These are phyloP conservation scores for Phialocephala subalpina DNA, from an alignment of 2,329 filamentous ascomycete species.

Conservation along the genomic window DNA sequence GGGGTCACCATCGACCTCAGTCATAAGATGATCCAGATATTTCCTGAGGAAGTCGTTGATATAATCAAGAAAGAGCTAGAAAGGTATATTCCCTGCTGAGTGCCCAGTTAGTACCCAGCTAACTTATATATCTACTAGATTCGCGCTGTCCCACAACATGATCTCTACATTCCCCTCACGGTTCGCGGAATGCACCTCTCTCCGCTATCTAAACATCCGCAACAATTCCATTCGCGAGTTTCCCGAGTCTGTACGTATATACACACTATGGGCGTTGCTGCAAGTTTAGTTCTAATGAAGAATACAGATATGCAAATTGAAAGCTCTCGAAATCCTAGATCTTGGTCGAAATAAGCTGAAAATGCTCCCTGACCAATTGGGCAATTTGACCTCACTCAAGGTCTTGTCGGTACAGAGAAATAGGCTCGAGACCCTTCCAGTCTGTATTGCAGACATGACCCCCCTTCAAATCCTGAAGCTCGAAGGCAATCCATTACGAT, in stretches of 20 bases:
- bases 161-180: constrained; percentile 73
- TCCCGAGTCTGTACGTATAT: constrained; percentile 64
- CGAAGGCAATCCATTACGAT: constrained; percentile 84
- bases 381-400: constrained; percentile 83
- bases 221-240: constrained; percentile 77
- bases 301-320: constrained; percentile 80
- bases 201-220: constrained; percentile 82
- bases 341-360: constrained; percentile 87
- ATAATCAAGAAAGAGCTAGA: constrained; percentile 47
- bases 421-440: constrained; percentile 82
- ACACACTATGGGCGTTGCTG: background rate
- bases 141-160: constrained; percentile 84
- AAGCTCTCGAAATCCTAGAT: constrained; percentile 90
- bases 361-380: constrained; percentile 79
- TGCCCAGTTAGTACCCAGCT: constrained; percentile 31
- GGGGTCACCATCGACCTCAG: constrained; percentile 83
- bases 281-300: constrained; percentile 24
- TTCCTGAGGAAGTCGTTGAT: constrained; percentile 47
- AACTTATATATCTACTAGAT: constrained; percentile 53
- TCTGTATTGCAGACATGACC: constrained; percentile 87
- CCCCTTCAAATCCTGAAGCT: constrained; percentile 90
- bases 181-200: constrained; percentile 78
- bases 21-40: constrained; percentile 71
- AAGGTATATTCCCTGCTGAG: constrained; percentile 38
- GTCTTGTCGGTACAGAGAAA: constrained; percentile 90